Base-by-base conservation (phyloP, 2,329 filamentous ascomycete genomes). In the Truncatella angustata region DNA sequence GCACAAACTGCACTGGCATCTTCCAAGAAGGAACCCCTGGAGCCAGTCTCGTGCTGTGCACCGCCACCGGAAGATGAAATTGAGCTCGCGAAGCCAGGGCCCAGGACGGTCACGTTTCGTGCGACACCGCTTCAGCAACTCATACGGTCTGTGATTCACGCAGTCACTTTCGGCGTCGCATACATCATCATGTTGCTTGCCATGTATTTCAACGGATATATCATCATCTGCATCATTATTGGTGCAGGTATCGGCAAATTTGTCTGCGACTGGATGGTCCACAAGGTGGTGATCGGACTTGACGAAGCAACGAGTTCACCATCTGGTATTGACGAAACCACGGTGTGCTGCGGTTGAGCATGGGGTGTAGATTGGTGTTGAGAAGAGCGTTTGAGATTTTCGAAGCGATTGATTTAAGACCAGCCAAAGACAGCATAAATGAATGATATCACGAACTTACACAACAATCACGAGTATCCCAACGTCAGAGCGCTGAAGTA, bases 171-270 rank as follows among this genome's bases (percentile, higher is more conserved):
- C 49, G 73, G 71, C 12, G 49, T 74, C 32, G 73, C 72, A 2
- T 76, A 75, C 49, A 66, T 75, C 12, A 55, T 76, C 50, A 76
- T 75, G 73, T 54, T 76, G 55, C 60, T 75, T 40, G 73, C 71
- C 46, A 76, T 76, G 73, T 72, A 70, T 37, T 76, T 73, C 54
- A 76, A 76, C 37, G 73, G 73, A 24, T 75, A 73, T 52, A 65
- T 75, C 50, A 73, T 76, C 52, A 69, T 75, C 51, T 69, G 66
- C 47, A 74, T 75, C 45, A 62, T 75, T 24, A 61, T 80, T 37
- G 78, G 78, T 4, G 75, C 75, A 9, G 73, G 74, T 6, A 56
- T 80, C 40, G 78, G 78, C 53, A 80, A 80, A 65, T 80, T 80
- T 59, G 56, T 79, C n/a, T 79, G 73, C 58, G 77, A 80, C 61